A percentile compares a stretch with the other conserved stretches of the same genome.
phyloP scores from a whole-genome alignment of 352 stramenopile genomes.

The Pythium brassicae region DNA sequence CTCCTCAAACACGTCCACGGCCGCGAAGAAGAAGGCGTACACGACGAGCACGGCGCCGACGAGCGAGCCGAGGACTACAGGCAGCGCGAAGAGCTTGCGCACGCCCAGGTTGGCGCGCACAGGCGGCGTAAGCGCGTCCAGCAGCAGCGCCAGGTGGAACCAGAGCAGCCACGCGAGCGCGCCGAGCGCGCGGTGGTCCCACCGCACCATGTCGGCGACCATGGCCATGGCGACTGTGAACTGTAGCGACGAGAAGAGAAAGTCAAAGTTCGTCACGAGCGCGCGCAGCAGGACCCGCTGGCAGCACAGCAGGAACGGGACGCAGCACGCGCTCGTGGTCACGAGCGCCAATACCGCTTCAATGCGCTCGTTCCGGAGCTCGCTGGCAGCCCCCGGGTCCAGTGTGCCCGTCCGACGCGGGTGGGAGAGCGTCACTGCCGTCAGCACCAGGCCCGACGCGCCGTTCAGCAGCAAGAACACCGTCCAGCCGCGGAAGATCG shows the following conservation, averaged over 20 bases:
- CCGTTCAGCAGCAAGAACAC: conserved; percentile 9
- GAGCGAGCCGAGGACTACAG: conserved; percentile 19
- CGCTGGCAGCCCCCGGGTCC: neutral
- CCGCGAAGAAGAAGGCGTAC: conserved; percentile 26
- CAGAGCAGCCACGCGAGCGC: conserved; percentile 37
- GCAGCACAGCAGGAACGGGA: conserved; percentile 10
- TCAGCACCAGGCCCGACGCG: conserved; percentile 14
- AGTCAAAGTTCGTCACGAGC: conserved; percentile 21
- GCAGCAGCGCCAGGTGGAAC: conserved; percentile 38
- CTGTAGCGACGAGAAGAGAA: conserved; percentile 21
- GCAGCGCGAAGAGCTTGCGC: conserved; percentile 20
- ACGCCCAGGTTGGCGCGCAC: conserved; percentile 18
- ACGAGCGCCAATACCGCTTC: conserved; percentile 11
- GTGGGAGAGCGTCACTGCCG: conserved; percentile 6
- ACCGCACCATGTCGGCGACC: conserved; percentile 27
- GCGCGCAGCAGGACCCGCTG: conserved; percentile 18
- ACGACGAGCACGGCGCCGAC: conserved; percentile 16
- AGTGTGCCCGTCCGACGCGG: neutral
- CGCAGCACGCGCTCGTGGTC: conserved; percentile 12
- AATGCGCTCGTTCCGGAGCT: conserved; percentile 13
- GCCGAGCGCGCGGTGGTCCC: conserved; percentile 24
- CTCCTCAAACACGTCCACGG: conserved; percentile 20
- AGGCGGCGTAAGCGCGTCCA: conserved; percentile 38
- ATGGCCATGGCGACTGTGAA: conserved; percentile 12
- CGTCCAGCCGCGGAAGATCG: conserved; percentile 10